These are phyloP conservation scores for Excoecaria agallocha DNA, from an alignment of 345 rosid genomes.

Conservation along the genomic window DNA sequence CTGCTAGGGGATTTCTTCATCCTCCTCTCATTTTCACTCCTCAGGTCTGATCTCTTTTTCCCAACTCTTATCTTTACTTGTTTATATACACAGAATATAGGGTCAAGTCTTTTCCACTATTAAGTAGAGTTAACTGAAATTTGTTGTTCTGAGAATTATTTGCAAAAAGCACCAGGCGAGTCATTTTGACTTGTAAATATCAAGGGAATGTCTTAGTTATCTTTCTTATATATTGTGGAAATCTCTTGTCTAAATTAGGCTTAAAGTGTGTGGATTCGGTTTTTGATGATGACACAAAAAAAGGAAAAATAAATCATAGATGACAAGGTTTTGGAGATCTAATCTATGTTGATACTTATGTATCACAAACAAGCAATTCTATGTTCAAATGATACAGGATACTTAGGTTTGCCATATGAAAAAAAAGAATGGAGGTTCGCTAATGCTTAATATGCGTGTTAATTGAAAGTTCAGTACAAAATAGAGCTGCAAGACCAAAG, in stretches of 20 bases:
- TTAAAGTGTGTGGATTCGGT: not conserved
- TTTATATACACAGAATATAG: not conserved
- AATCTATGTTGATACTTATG: not conserved
- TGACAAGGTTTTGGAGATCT: not conserved
- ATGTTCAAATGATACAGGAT: not conserved
- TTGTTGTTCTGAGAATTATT: not conserved
- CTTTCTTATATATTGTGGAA: not conserved
- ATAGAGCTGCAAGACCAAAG: not conserved
- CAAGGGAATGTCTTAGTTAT: not conserved
- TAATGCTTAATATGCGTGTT: not conserved
- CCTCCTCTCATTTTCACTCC: constrained; percentile 30
- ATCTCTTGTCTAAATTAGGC: not conserved
- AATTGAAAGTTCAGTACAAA: not conserved
- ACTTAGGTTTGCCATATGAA: not conserved
- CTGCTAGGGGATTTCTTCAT: constrained; percentile 23
- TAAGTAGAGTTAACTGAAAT: no score
- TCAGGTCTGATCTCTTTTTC: constrained; percentile 27
- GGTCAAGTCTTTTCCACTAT: no score
- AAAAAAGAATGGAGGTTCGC: not conserved
- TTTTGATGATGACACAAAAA: not conserved
- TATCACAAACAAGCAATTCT: no score
- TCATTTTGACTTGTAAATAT: no score
- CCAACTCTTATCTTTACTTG: not conserved
- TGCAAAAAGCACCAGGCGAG: no score
- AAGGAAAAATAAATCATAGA: not conserved